Conservation (phyloP, 2,329 filamentous ascomycete genomes). For the Boeremia lycopersici region DNA sequence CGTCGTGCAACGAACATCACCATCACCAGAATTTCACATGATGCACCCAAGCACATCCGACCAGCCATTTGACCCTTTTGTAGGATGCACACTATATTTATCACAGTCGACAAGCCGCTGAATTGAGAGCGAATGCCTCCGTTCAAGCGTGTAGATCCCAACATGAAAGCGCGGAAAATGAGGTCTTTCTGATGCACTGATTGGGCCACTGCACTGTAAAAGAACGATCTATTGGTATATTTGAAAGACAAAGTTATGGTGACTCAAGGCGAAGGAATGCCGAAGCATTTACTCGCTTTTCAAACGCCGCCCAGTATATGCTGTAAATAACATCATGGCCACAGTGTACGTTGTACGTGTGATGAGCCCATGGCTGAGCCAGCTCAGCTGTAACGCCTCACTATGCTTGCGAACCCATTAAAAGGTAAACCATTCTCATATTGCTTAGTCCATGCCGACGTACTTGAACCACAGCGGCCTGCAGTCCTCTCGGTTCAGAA, state of each 20-base stretch:
- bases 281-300: neutral
- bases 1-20: too few species aligned
- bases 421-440: neutral
- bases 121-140: too few species aligned
- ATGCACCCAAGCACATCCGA: too few species aligned
- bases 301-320: slow-evolving; percentile 1
- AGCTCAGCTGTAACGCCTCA: slow-evolving; percentile 6
- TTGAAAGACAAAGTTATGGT: neutral
- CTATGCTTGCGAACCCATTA: neutral
- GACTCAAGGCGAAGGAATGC: neutral
- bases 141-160: too few species aligned
- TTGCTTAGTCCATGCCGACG: slow-evolving; percentile 73
- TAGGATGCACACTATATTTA: too few species aligned
- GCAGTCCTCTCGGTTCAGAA: slow-evolving; percentile 89
- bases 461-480: slow-evolving; percentile 97
- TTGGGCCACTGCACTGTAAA: too few species aligned
- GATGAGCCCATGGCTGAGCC: slow-evolving; percentile 1
- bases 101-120: too few species aligned
- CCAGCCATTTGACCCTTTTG: too few species aligned
- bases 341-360: neutral
- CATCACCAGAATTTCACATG: too few species aligned
- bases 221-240: neutral
- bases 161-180: too few species aligned
- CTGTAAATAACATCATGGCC: neutral
- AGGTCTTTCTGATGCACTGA: too few species aligned